phyloP scores from a whole-genome alignment of 2,329 filamentous ascomycete species.

The Ascochyta fabae region DNA sequence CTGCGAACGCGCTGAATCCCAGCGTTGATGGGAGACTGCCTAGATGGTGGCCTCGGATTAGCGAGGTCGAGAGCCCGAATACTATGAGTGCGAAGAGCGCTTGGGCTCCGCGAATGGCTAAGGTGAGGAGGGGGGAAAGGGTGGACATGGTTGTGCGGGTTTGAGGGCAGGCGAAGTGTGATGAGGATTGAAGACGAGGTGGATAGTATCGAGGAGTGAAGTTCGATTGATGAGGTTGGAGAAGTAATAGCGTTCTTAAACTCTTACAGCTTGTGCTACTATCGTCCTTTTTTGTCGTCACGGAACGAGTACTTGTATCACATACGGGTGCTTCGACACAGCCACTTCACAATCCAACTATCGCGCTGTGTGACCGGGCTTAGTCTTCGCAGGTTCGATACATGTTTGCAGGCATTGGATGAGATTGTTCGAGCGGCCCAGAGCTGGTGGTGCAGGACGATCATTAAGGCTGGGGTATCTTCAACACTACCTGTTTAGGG shows the following conservation, averaged over 20 bases:
- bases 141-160: not conserved
- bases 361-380: not conserved
- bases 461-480: not conserved
- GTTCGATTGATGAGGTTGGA: no score
- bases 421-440: not conserved
- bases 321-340: not conserved
- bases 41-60: conserved; percentile 26
- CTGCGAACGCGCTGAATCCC: conserved; percentile 26
- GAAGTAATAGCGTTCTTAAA: not conserved
- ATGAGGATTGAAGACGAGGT: no score
- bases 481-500: not conserved
- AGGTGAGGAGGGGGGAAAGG: conserved; percentile 10
- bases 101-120: conserved; percentile 28
- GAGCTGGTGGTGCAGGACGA: not conserved
- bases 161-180: no score
- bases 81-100: conserved; percentile 30
- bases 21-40: conserved; percentile 17
- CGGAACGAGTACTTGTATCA: no score
- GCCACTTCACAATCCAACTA: not conserved
- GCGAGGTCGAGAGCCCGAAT: conserved; percentile 25
- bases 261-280: not conserved
- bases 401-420: no score
- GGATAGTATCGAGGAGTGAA: no score
- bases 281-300: not conserved
- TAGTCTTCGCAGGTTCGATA: no score